Evolutionary conservation across 73 alveolate genomes (phyloP).

Genomic region (Paramecium caudatum): DNA sequence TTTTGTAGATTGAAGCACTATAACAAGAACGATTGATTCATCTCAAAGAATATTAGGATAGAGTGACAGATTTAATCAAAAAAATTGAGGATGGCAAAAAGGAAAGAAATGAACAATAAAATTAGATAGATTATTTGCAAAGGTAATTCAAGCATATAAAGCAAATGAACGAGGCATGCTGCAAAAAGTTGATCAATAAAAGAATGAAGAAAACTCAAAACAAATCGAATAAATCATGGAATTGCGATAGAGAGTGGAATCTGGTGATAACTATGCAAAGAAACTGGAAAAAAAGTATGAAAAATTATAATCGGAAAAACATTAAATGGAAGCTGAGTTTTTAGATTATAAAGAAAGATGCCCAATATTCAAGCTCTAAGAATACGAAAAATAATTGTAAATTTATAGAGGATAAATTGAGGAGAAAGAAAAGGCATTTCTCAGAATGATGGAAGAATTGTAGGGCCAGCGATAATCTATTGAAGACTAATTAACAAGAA

Average conservation of each 20-base stretch:
- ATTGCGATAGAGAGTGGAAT: not conserved
- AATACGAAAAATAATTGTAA: conserved; percentile 47
- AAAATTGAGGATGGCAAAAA: conserved; percentile 26
- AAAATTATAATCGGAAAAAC: not conserved
- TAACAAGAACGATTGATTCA: not conserved
- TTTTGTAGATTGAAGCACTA: conserved; percentile 26
- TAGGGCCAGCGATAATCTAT: not conserved
- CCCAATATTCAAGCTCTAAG: not conserved
- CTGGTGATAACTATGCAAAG: not conserved
- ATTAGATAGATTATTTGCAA: not conserved
- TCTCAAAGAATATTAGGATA: conserved; percentile 15
- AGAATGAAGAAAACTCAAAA: conserved; percentile 1
- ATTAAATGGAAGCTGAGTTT: not conserved
- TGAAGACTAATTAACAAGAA: conserved; percentile 22
- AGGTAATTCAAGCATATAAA: not conserved
- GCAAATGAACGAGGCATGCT: conserved; percentile 3
- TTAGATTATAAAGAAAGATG: conserved; percentile 23
- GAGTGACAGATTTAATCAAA: not conserved
- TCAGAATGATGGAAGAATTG: not conserved
- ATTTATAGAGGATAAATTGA: conserved; percentile 13
- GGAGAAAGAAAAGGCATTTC: not conserved
- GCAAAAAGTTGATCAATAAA: not conserved
- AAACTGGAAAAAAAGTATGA: conserved; percentile 16
- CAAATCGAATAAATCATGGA: not conserved
- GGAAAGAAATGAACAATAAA: not conserved